Percentiles rank a stretch among this genome's conserved stretches.
These are phyloP conservation scores for Fonsecaea pedrosoi DNA, from an alignment of 2,329 filamentous ascomycete species.

Conservation along the genomic window DNA sequence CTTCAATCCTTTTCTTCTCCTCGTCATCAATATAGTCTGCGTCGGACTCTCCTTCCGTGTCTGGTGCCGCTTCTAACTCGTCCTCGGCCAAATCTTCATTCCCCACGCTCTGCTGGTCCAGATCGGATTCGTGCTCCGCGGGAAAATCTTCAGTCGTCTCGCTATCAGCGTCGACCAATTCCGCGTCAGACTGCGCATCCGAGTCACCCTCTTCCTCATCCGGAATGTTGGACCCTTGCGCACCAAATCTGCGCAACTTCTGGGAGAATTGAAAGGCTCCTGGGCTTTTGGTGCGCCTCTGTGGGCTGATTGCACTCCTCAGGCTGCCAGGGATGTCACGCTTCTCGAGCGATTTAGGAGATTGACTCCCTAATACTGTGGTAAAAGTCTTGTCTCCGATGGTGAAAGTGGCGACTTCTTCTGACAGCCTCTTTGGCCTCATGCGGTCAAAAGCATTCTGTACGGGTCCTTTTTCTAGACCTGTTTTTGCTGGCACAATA, in stretches of 20 bases:
- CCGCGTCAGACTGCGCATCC: slow-evolving; percentile 19
- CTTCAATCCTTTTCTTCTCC: slow-evolving; percentile 60
- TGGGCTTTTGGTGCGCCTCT: slow-evolving; percentile 11
- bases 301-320: not conserved
- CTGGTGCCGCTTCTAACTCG: not conserved
- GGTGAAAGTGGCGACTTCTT: slow-evolving; percentile 75
- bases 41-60: slow-evolving; percentile 37
- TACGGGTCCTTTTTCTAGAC: slow-evolving; percentile 50
- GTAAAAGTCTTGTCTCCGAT: slow-evolving; percentile 72
- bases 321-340: slow-evolving; percentile 1
- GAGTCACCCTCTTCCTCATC: slow-evolving; percentile 43
- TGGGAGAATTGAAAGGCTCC: slow-evolving; percentile 32
- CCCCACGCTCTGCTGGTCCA: not conserved
- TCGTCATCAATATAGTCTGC: slow-evolving; percentile 61
- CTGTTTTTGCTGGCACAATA: slow-evolving; percentile 45
- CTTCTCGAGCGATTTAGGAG: slow-evolving; percentile 44
- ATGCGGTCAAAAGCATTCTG: slow-evolving; percentile 70
- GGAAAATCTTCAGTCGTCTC: slow-evolving; percentile 62
- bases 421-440: slow-evolving; percentile 66
- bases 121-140: not conserved
- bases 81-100: slow-evolving; percentile 10
- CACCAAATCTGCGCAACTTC: slow-evolving; percentile 33
- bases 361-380: slow-evolving; percentile 67
- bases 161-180: slow-evolving; percentile 39
- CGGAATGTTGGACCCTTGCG: slow-evolving; percentile 24